Evolutionary conservation across 306 rosid genomes (phyloP).

Genomic region (Cicer yamashitae): DNA sequence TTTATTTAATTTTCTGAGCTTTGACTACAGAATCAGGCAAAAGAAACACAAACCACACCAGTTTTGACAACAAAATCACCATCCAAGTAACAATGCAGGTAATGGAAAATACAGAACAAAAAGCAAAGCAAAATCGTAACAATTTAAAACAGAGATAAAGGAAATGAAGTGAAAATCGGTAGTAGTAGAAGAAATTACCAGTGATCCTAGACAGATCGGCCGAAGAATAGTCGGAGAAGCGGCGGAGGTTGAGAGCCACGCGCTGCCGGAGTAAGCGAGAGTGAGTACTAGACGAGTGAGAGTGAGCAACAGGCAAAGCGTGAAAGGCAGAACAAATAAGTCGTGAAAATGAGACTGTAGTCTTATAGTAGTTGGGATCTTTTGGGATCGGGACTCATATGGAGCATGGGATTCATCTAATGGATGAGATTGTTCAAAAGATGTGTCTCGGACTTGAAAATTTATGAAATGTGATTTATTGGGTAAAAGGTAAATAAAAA

Average conservation of each 20-base stretch:
- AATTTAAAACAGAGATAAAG: neutral
- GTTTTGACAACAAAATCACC: neutral
- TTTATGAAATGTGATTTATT: neutral
- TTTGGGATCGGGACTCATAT: constrained; percentile 22
- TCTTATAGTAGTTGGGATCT: neutral
- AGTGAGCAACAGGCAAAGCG: neutral
- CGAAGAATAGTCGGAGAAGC: neutral
- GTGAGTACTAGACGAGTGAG: neutral
- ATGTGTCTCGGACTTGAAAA: constrained; percentile 36
- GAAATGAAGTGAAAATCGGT: neutral
- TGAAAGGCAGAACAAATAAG: neutral
- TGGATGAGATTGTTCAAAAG: no score
- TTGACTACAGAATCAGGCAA: neutral
- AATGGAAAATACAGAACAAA: neutral
- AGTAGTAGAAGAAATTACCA: constrained; percentile 30
- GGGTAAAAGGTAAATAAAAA: neutral
- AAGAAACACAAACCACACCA: neutral
- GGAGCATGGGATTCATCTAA: no score
- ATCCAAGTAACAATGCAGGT: constrained; percentile 31
- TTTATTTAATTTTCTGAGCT: neutral
- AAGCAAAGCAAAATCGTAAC: neutral
- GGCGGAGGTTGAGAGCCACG: constrained; percentile 23
- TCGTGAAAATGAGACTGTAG: neutral
- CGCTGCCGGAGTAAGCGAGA: constrained; percentile 19
- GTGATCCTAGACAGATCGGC: constrained; percentile 6